Percentiles rank a stretch among this genome's conserved stretches.
Conservation (phyloP, 768 basidiomycete species). For the Leccinum boreale region DNA sequence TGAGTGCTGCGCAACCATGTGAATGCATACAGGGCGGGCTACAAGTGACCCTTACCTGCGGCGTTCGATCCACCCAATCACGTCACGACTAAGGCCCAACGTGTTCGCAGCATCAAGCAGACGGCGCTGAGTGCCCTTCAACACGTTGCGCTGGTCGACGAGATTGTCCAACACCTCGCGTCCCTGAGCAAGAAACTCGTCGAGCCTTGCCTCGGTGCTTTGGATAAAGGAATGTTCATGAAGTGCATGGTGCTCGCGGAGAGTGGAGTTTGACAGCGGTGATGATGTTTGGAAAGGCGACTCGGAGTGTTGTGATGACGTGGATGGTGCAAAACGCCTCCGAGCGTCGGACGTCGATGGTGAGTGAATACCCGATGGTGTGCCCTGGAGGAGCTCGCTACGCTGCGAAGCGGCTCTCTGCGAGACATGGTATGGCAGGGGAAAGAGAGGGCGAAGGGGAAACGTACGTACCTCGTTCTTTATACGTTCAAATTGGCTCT, state of each 20-base stretch:
- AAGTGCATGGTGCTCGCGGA: constrained; percentile 76
- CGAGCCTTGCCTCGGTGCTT: constrained; percentile 75
- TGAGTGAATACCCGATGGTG: constrained; percentile 36
- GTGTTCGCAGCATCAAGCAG: constrained; percentile 92
- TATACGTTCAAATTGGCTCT: constrained; percentile 74
- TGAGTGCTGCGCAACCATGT: constrained; percentile 61
- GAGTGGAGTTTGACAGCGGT: constrained; percentile 50
- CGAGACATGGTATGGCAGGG: not conserved
- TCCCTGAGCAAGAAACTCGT: constrained; percentile 91
- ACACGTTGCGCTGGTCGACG: constrained; percentile 85
- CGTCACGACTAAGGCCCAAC: constrained; percentile 87
- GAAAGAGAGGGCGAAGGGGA: not conserved
- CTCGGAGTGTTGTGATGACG: constrained; percentile 68
- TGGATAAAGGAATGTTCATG: constrained; percentile 88
- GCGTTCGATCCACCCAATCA: constrained; percentile 96
- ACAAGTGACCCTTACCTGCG: constrained; percentile 57
- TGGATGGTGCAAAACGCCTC: constrained; percentile 52
- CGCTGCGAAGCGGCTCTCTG: constrained; percentile 62
- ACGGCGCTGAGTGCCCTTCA: constrained; percentile 91
- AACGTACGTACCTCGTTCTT: constrained; percentile 49
- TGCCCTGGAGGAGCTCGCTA: constrained; percentile 58
- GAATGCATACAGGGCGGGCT: not conserved
- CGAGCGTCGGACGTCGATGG: constrained; percentile 48
- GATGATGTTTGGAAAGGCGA: constrained; percentile 75
- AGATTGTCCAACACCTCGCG: constrained; percentile 88